Evolutionary conservation across 169 alveolate species (phyloP).

Genomic region (Cryptosporidium viatorum): DNA sequence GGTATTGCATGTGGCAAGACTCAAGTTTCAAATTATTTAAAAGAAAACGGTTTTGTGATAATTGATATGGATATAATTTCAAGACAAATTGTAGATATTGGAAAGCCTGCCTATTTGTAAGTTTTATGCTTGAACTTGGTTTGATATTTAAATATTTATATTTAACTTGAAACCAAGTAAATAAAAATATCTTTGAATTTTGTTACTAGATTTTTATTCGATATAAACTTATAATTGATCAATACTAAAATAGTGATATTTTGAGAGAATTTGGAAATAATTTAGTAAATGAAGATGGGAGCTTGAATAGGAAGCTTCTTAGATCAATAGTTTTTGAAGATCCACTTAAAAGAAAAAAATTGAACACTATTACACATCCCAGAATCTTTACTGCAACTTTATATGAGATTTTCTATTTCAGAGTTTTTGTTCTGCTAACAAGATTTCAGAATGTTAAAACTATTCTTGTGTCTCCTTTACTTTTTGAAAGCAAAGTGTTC

Average conservation of each 20-base stretch:
- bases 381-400: conserved; percentile 79
- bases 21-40: conserved; percentile 49
- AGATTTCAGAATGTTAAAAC: conserved; percentile 33
- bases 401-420: conserved; percentile 59
- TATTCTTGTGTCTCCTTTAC: conserved; percentile 85
- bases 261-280: conserved; percentile 81
- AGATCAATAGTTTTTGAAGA: conserved; percentile 81
- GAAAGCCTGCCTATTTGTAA: conserved; percentile 76
- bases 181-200: background rate
- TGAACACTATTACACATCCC: conserved; percentile 82
- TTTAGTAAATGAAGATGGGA: conserved; percentile 76
- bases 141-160: background rate
- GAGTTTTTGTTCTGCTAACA: conserved; percentile 73
- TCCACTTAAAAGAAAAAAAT: conserved; percentile 73
- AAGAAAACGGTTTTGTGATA: conserved; percentile 72
- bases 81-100: conserved; percentile 77
- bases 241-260: conserved; percentile 39
- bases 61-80: conserved; percentile 82
- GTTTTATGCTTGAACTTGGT: conserved; percentile 7
- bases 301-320: conserved; percentile 80
- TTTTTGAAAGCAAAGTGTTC: conserved; percentile 82
- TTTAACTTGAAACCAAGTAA: background rate
- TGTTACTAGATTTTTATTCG: background rate
- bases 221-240: background rate
- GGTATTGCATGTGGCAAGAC: conserved; percentile 83